Base-by-base conservation (phyloP, 768 basidiomycete species). In the Dentipellis sp. region DNA sequence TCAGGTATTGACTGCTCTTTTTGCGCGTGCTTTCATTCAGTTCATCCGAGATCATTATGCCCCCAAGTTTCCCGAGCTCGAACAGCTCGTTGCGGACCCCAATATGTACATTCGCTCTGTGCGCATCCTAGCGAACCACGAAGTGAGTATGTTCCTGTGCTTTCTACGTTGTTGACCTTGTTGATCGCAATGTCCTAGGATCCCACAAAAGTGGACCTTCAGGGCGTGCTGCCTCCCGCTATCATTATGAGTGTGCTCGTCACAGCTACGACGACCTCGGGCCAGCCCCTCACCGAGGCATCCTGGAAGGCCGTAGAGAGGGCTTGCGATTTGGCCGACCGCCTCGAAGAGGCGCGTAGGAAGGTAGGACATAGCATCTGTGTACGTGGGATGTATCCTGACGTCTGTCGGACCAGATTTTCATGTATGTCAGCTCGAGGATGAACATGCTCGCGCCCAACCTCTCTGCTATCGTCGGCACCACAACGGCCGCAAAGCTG, bases 371-470 rank as follows among this genome's bases (percentile, higher is more conserved):
- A 9, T 7, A 2, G 14, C 6, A 8, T 45, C n/a, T 14, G 7
- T 2, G 9, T 19, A 8, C 10, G 9, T 19, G 5, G n/a, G n/a
- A 14, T 16, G 9, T 14, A 17, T 19, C n/a, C n/a, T 19, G n/a
- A 45, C n/a, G n/a, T 6, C 16, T 4, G 2, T 5, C n/a, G 8
- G 35, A 55, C 1, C 65, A 94, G 89, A 99, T 98, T 65, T 95
- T 98, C 74, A 86, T 90, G 78, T 99, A 98, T 80, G 97, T 99
- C 71, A 95, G 94, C 78, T 95, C 92, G 65, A 83, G 97, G 75
- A 98, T 99, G 92, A 91, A 92, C 74, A 82, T 93, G 56, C 87
- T 99, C 67, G 95, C 97, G 63, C 97, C 97, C 66, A 99, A 99
- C 72, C 83, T 99, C 68, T 95, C 94, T 66, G 88, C 91, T 71